Evolutionary conservation across 352 stramenopile species (phyloP), one percentile per base, ranked within the genome.

Genomic region (Phytophthora pinifolia): DNA sequence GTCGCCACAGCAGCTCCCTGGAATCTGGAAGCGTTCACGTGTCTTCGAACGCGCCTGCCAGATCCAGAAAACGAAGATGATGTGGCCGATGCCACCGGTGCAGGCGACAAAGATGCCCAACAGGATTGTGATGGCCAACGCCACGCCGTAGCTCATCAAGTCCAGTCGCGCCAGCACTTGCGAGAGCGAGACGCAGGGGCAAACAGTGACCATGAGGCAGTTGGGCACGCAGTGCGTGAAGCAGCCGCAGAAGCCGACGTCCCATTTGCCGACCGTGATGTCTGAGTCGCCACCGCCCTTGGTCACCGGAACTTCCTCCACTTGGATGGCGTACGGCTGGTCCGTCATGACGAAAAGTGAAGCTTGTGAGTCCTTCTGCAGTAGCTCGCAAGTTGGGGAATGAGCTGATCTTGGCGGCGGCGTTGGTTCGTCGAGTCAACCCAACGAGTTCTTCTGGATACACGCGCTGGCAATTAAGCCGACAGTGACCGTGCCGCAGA

Each of bases 151-250:
- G 22, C 59, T 39, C 34, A 59, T 55, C 27, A 76, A 63, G 17
- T 65, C 71, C 9, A 86, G 56, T 18, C 75, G 67, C n/a, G 64
- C n/a, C 5, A 57, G 48, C 30, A 75, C 67, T 44, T 86, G 72
- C 9, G 72, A 65, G 27, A 79, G 32, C 17, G 70, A 68, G 10
- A 86, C 36, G 36, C 75, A 85, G 4, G 75, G 72, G 41, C 72
- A 83, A 37, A 44, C 74, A 15, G 46, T 65, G 14, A 53, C 50
- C 67, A 79, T 74, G 50, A 71, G 35, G 33, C 56, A 62, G 55
- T 86, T 86, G 46, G 75, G 72, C 22, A 79, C 56, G 25, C 59
- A 43, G 35, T 72, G 46, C 12, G 54, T 56, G 48, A 62, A 72
- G 59, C 73, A 86, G 44, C 49, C 65, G 35, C 47, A 83, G 39